A percentile compares a stretch with the other conserved stretches of the same genome.
phyloP scores from a whole-genome alignment of 2,329 filamentous ascomycete genomes.

The Neopestalotiopsis rosae region DNA sequence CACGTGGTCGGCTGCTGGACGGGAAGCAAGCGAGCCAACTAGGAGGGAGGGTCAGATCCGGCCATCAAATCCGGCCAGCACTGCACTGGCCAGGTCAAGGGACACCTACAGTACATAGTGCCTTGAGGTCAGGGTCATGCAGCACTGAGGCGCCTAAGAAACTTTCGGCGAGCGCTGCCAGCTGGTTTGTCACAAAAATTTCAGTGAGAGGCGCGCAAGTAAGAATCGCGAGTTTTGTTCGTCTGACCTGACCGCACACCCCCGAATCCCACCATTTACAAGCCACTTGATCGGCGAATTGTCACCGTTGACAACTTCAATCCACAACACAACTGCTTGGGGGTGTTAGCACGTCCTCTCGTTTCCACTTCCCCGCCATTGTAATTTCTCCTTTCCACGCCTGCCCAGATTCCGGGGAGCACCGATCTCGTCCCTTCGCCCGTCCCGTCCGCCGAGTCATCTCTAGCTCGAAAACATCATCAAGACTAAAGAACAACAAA shows the following conservation, averaged over 20 bases:
- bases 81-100: too few relatives aligned
- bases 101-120: too few relatives aligned
- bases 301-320: constrained; percentile 9
- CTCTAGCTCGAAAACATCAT: constrained; percentile 8
- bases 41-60: too few relatives aligned
- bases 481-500: neutral
- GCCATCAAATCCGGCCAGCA: too few relatives aligned
- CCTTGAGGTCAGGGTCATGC: too few relatives aligned
- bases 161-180: neutral
- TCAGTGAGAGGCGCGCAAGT: neutral
- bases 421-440: constrained; percentile 3
- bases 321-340: neutral
- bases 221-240: neutral
- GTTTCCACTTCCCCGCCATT: constrained; percentile 16
- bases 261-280: constrained; percentile 3
- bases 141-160: neutral
- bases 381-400: neutral
- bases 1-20: neutral
- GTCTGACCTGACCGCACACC: neutral
- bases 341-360: constrained; percentile 8
- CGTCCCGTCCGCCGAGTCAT: constrained; percentile 7
- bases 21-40: neutral
- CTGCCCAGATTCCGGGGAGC: constrained; percentile 3
- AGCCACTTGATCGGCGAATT: constrained; percentile 3
- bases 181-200: constrained; percentile 2